Base-by-base conservation (phyloP, 2,329 filamentous ascomycete species). In the Aureobasidium leucospermi region DNA sequence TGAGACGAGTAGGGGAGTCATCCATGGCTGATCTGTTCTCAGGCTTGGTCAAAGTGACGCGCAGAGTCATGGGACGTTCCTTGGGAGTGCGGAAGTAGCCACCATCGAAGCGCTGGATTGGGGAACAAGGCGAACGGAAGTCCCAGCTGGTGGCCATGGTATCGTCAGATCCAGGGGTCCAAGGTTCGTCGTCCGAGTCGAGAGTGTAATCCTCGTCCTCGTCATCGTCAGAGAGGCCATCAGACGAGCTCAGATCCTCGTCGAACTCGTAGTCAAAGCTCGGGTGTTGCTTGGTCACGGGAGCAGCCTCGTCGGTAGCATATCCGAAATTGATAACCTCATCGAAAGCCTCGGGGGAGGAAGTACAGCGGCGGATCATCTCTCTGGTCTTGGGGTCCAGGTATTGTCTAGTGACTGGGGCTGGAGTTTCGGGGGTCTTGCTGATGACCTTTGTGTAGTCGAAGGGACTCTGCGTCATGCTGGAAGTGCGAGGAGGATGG, bases 321-420 rank as follows among this genome's bases (percentile, higher is more conserved):
- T 96, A 97, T 0, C 93, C 93, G 73, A 95, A 96, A 70, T 96
- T 89, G 56, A 97, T 83, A 1, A 90, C 91, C 73, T 97, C 93
- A 70, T 97, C 93, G 66, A 97, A 97, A 70, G 96, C 96, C 65
- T 96, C 89, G 0, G 92, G 88, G 1, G 91, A 96, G 7, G 89
- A 88, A 19, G 96, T 82, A 67, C 92, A 96, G 6, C 90, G 85
- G 11, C 91, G 85, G 19, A 97, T 78, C 74, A 95, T 96, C 66
- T 90, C 80, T 36, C 93, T 84, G 41, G 92, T 90, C 70, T 96
- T 89, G 0, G 91, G 90, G 66, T 96, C 91, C 70, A 90, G 89
- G 68, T 96, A 96, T 74, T 96, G 88, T 39, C 89, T 63, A 11
- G 65, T 62, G 16, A 29, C 29, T 8, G 32, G 32, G 19, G 5